These are phyloP conservation scores for Picochlorum sp. DNA, from an alignment of 139 green algal genomes.

Conservation along the genomic window DNA sequence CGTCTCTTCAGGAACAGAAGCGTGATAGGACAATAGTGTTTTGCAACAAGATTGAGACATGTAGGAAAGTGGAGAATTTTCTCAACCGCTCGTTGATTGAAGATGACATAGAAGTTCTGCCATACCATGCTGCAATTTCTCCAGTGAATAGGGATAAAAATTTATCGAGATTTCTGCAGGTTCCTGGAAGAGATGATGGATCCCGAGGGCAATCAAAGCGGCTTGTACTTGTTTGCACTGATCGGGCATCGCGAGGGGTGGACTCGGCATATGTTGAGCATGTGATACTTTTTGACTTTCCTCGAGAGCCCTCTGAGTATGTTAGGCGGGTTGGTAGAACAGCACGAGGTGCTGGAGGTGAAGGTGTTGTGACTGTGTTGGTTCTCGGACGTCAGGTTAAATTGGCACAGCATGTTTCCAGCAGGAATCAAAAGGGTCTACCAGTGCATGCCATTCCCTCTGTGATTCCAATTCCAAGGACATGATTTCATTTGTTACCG, in stretches of 20 bases:
- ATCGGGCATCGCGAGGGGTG: constrained; percentile 65
- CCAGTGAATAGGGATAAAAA: constrained; percentile 33
- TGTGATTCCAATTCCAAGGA: constrained; percentile 4
- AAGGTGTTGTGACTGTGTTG: constrained; percentile 66
- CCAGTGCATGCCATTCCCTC: constrained; percentile 59
- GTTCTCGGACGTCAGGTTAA: constrained; percentile 76
- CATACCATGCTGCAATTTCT: constrained; percentile 78
- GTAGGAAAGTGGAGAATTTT: constrained; percentile 83
- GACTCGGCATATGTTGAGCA: constrained; percentile 57
- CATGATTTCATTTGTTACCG: not conserved
- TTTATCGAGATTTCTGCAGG: constrained; percentile 56
- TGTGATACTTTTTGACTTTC: constrained; percentile 96
- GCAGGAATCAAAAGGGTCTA: constrained; percentile 53
- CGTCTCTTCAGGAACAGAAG: constrained; percentile 19
- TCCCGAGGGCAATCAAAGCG: not conserved
- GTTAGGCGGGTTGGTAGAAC: constrained; percentile 82
- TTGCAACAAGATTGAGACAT: constrained; percentile 90
- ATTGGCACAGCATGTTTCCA: constrained; percentile 62
- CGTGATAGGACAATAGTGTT: constrained; percentile 57
- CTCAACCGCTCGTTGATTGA: constrained; percentile 42
- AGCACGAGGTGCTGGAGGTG: constrained; percentile 65
- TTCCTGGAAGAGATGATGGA: not conserved
- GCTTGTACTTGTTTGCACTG: constrained; percentile 66
- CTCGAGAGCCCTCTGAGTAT: constrained; percentile 89
- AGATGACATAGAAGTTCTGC: constrained; percentile 38